Evolutionary conservation across 371 early-diverging fungal species (phyloP).

Genomic region (Nematocida homosporus): DNA sequence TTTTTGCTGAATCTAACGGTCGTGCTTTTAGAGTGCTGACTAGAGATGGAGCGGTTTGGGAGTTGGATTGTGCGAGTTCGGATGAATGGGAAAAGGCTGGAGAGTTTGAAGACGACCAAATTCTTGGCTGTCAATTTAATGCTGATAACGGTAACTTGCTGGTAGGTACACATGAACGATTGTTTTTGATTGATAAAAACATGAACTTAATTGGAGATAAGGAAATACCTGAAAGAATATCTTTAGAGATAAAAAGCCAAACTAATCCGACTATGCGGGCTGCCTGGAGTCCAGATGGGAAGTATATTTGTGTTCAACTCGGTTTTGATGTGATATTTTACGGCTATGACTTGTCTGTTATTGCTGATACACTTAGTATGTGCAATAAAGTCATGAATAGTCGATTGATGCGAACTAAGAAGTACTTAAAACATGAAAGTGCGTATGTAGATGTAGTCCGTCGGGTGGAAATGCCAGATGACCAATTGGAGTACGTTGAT

Average conservation of each 20-base stretch:
- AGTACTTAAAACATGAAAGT: conserved; percentile 45
- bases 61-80: background rate
- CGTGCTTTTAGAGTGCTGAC: conserved; percentile 14
- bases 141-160: conserved; percentile 25
- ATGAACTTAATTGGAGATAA: conserved; percentile 22
- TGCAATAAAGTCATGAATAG: conserved; percentile 53
- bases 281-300: conserved; percentile 26
- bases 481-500: background rate
- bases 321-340: background rate
- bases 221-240: background rate
- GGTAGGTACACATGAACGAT: conserved; percentile 2
- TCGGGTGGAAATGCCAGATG: conserved; percentile 16
- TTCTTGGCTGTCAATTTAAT: conserved; percentile 20
- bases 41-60: conserved; percentile 3
- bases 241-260: background rate
- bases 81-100: conserved; percentile 39
- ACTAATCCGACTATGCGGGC: background rate
- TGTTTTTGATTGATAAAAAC: conserved; percentile 39
- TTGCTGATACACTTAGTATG: conserved; percentile 24
- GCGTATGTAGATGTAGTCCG: conserved; percentile 34
- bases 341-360: conserved; percentile 26
- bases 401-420: conserved; percentile 49
- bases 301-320: conserved; percentile 25
- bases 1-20: conserved; percentile 27
- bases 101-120: conserved; percentile 1